Evolutionary conservation across 805 yeast species (phyloP).

Genomic region (Helenozyma rhizophorensis): DNA sequence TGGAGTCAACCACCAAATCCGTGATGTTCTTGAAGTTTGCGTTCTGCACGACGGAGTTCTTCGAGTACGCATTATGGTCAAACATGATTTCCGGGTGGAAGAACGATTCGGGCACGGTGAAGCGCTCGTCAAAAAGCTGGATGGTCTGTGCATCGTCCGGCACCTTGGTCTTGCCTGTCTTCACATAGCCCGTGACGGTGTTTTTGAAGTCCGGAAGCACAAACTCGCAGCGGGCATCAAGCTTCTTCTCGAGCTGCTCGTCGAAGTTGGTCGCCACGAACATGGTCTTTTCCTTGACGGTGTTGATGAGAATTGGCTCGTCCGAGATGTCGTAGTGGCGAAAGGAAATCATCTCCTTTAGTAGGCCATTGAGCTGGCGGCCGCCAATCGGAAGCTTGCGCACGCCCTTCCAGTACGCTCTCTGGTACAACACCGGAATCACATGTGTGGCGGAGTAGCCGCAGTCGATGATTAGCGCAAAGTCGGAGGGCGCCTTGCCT

Average conservation of each 20-base stretch:
- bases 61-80: constrained; percentile 29
- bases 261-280: constrained; percentile 62
- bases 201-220: constrained; percentile 86
- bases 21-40: constrained; percentile 66
- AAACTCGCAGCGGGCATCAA: constrained; percentile 53
- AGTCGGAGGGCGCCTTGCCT: constrained; percentile 39
- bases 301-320: constrained; percentile 79
- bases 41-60: constrained; percentile 27
- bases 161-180: constrained; percentile 24
- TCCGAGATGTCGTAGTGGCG: constrained; percentile 92
- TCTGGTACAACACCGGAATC: constrained; percentile 77
- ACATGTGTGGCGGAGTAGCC: constrained; percentile 89
- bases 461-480: constrained; percentile 76
- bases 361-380: constrained; percentile 69
- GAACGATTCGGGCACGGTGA: constrained; percentile 79
- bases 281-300: constrained; percentile 76
- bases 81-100: constrained; percentile 74
- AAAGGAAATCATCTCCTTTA: constrained; percentile 82
- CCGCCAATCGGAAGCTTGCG: constrained; percentile 86
- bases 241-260: constrained; percentile 37
- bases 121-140: constrained; percentile 75
- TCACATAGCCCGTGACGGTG: constrained; percentile 69
- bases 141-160: constrained; percentile 60
- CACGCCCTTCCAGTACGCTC: constrained; percentile 72
- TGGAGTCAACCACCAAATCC: constrained; percentile 70